Percentiles rank a stretch among this genome's conserved stretches.
Evolutionary conservation across 192 early-diverging fungal species (phyloP).

Genomic region (Gonapodya prolifera): DNA sequence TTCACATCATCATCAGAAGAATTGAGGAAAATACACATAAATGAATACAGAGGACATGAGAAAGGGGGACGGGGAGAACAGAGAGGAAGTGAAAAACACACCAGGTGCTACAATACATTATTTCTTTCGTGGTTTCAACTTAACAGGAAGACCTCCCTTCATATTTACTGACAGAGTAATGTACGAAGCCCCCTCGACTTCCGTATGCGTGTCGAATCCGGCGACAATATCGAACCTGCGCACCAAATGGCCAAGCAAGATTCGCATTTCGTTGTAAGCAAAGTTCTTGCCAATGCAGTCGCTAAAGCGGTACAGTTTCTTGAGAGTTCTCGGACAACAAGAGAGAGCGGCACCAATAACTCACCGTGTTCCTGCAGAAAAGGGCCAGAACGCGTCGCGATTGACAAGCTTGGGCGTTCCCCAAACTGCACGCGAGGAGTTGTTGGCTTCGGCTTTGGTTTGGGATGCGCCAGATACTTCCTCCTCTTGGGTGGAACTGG

Average conservation of each 20-base stretch:
- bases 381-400: slow-evolving; percentile 29
- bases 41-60: too few species aligned
- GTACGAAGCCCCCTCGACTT: background rate
- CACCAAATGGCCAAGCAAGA: slow-evolving; percentile 27
- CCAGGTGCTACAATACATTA: too few species aligned
- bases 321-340: too few species aligned
- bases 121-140: too few species aligned
- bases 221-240: slow-evolving; percentile 25
- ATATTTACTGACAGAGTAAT: too few species aligned
- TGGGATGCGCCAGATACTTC: background rate
- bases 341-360: too few species aligned
- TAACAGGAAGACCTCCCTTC: too few species aligned
- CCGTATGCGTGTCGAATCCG: background rate
- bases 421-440: background rate
- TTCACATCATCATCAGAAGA: too few species aligned
- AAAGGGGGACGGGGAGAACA: too few species aligned
- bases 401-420: slow-evolving; percentile 1
- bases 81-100: too few species aligned
- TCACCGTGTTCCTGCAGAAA: slow-evolving; percentile 22
- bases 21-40: too few species aligned
- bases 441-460: background rate
- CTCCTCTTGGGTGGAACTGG: background rate
- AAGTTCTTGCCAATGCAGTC: slow-evolving; percentile 40
- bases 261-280: slow-evolving; percentile 35
- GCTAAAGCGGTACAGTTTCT: too few species aligned